These are phyloP conservation scores for Apium graveolens DNA, from an alignment of 129 eudicot species.

Conservation along the genomic window DNA sequence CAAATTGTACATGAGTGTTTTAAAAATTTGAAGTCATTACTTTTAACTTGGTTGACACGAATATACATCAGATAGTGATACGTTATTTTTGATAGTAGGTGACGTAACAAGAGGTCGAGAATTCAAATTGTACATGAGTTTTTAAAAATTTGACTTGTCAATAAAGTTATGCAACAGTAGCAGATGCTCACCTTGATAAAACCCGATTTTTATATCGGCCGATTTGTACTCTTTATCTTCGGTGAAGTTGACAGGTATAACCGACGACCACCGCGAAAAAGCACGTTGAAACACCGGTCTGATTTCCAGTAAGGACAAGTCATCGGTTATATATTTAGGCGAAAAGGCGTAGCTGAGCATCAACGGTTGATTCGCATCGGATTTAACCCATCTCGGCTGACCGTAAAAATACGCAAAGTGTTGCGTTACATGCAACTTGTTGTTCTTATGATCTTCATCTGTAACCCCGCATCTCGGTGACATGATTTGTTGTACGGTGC, in stretches of 20 bases:
- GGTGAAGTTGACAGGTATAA: constrained; percentile 62
- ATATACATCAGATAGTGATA: no score
- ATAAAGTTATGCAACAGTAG: no score
- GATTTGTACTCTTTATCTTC: constrained; percentile 31
- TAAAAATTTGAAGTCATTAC: no score
- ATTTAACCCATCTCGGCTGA: constrained; percentile 56
- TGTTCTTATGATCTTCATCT: constrained; percentile 15
- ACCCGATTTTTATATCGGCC: constrained; percentile 64
- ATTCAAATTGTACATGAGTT: no score
- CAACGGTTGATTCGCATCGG: constrained; percentile 21
- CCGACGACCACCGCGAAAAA: constrained; percentile 69
- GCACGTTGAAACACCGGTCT: constrained; percentile 38
- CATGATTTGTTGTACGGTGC: constrained; percentile 52
- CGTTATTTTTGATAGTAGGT: no score
- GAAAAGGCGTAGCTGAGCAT: constrained; percentile 66
- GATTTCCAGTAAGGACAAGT: constrained; percentile 36
- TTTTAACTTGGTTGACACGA: no score
- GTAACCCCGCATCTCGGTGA: constrained; percentile 73
- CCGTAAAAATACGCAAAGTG: constrained; percentile 54
- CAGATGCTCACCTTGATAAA: constrained; percentile 22
- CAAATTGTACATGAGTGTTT: no score
- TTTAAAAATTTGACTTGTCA: no score
- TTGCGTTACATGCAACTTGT: constrained; percentile 26
- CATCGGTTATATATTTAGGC: constrained; percentile 28
- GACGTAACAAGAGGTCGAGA: neutral